Conservation (phyloP, 2,329 filamentous ascomycete species). For the Pyrenochaeta sp. region DNA sequence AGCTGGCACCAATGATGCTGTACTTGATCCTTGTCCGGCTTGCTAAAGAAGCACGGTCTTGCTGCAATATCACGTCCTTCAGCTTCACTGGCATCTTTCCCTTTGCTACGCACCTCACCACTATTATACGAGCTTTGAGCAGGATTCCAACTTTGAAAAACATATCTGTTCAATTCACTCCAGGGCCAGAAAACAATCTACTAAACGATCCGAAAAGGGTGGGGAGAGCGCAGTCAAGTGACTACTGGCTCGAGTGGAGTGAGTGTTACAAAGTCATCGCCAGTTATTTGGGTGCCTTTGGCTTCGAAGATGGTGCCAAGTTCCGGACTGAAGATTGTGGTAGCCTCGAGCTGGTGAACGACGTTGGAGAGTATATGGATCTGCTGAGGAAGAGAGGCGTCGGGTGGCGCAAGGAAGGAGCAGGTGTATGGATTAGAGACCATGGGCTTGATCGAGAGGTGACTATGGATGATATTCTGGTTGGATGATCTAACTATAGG, state of each 20-base stretch:
- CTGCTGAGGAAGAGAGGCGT: slow-evolving; percentile 25
- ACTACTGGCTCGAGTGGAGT: slow-evolving; percentile 52
- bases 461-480: not conserved
- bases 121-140: slow-evolving; percentile 33
- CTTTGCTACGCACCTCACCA: slow-evolving; percentile 65
- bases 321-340: slow-evolving; percentile 40
- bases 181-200: slow-evolving; percentile 50
- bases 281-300: slow-evolving; percentile 29
- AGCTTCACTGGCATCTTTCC: slow-evolving; percentile 74
- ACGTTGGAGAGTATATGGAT: slow-evolving; percentile 37
- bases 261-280: slow-evolving; percentile 40
- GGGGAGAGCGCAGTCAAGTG: slow-evolving; percentile 52
- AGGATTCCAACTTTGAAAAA: slow-evolving; percentile 41
- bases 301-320: slow-evolving; percentile 26
- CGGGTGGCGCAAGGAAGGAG: slow-evolving; percentile 33
- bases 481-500: not conserved
- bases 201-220: slow-evolving; percentile 49
- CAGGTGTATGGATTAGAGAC: slow-evolving; percentile 34
- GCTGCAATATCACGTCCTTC: slow-evolving; percentile 56
- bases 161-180: slow-evolving; percentile 54
- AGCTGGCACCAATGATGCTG: slow-evolving; percentile 69
- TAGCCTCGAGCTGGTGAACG: slow-evolving; percentile 18
- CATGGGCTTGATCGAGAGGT: slow-evolving; percentile 11
- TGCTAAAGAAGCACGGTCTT: slow-evolving; percentile 29
- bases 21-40: slow-evolving; percentile 55